These are phyloP conservation scores for Persicaria tinctoria DNA, from an alignment of 148 eudicot species.

Conservation along the genomic window DNA sequence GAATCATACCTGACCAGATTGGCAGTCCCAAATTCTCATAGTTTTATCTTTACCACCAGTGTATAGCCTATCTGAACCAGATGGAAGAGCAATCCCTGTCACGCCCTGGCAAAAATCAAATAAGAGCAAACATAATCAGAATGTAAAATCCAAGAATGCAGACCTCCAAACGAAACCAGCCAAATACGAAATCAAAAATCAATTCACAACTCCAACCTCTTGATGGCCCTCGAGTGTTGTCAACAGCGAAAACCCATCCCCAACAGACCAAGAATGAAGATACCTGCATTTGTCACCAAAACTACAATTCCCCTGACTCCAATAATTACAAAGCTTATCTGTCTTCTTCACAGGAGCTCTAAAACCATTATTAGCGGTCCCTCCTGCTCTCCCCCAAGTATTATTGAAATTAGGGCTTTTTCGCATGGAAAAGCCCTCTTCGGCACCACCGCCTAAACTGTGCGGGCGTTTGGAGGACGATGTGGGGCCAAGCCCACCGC, in stretches of 20 bases:
- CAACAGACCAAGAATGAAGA: slow-evolving; percentile 79
- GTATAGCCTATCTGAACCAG: slow-evolving; percentile 87
- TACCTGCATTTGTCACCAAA: slow-evolving; percentile 68
- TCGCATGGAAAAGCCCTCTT: slow-evolving; percentile 51
- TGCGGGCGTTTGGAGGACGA: slow-evolving; percentile 49
- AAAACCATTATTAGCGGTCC: slow-evolving; percentile 16
- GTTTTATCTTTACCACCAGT: slow-evolving; percentile 83
- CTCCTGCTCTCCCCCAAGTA: slow-evolving; percentile 47
- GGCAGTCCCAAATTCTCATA: slow-evolving; percentile 93
- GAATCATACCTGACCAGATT: slow-evolving; percentile 70
- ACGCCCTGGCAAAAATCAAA: slow-evolving; percentile 41
- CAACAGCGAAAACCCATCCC: slow-evolving; percentile 58
- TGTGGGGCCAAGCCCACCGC: slow-evolving; percentile 15
- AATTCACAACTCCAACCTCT: slow-evolving; percentile 34
- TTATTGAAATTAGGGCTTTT: slow-evolving; percentile 55
- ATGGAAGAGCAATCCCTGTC: slow-evolving; percentile 74
- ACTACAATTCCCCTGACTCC: slow-evolving; percentile 75
- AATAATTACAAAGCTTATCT: slow-evolving; percentile 68
- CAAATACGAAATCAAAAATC: neutral
- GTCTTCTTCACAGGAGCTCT: slow-evolving; percentile 33
- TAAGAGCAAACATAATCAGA: slow-evolving; percentile 1
- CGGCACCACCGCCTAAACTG: slow-evolving; percentile 40
- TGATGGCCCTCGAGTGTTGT: slow-evolving; percentile 88
- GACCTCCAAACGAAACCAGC: slow-evolving; percentile 2
- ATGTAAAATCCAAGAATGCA: neutral